Conservation (phyloP, 2,329 filamentous ascomycete species). For the Nannizziopsis arthrosporioides region DNA sequence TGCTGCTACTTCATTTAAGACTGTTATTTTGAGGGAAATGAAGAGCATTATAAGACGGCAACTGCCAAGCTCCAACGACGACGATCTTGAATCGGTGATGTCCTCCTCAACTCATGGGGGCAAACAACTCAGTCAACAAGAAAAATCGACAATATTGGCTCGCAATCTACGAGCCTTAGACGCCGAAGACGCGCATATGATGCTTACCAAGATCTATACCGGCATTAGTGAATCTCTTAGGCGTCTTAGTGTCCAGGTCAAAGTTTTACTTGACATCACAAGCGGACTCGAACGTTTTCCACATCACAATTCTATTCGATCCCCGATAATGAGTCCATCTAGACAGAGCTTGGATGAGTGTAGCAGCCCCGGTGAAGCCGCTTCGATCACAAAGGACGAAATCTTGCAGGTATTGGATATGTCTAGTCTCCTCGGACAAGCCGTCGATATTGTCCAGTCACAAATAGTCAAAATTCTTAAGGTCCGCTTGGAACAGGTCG, state of each 20-base stretch:
- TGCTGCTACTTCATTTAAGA: constrained; percentile 74
- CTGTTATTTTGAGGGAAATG: constrained; percentile 73
- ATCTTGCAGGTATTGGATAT: constrained; percentile 53
- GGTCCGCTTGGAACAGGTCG: constrained; percentile 50
- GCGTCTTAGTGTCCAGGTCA: constrained; percentile 78
- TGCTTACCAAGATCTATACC: constrained; percentile 73
- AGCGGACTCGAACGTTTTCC: constrained; percentile 36
- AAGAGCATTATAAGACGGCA: constrained; percentile 72
- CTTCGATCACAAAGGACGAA: constrained; percentile 42
- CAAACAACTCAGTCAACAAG: constrained; percentile 61
- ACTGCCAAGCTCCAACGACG: constrained; percentile 83
- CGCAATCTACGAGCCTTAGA: constrained; percentile 78
- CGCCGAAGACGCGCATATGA: constrained; percentile 68
- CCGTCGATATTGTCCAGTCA: constrained; percentile 54
- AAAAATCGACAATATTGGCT: constrained; percentile 79
- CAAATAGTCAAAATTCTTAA: constrained; percentile 54
- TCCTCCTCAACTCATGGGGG: constrained; percentile 68
- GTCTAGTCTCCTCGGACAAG: constrained; percentile 53
- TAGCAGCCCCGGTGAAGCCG: constrained; percentile 20
- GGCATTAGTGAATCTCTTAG: constrained; percentile 77
- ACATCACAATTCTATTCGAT: constrained; percentile 21
- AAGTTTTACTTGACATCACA: constrained; percentile 86
- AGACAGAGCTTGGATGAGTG: constrained; percentile 35
- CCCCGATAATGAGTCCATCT: constrained; percentile 37
- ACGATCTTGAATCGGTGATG: constrained; percentile 82